Base-by-base conservation (phyloP, 2,329 filamentous ascomycete species). In the Ophidiomyces ophidiicola region DNA sequence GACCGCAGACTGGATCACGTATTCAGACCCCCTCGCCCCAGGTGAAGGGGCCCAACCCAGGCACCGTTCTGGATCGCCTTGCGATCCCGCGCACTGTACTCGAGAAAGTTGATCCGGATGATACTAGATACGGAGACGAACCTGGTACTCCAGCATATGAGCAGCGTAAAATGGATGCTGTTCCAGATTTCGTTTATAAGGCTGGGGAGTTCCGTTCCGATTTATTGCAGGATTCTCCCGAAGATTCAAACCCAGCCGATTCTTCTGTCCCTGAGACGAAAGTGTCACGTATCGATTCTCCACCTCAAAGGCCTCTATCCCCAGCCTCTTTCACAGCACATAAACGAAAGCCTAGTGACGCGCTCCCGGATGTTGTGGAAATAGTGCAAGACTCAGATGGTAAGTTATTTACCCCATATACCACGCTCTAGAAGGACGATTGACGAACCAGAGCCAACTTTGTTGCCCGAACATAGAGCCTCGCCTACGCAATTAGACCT, bases 381-480 rank as follows among this genome's bases (percentile, higher is more conserved):
- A 56, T 51, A 29, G 49, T 62, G 28, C 54, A 61, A 33, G 67
- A 71, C 53, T 53, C 58, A 45, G 60, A 71, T 67, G 73, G 76
- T 80, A 75, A 69, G 73, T 32, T 28, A 12, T 48, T 51, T 37
- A 35, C 42, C 39, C 53, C 55, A 53, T 39, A 46, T 42, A 44
- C 45, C 42, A 46, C 44, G 53, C 54, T 60, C 58, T 61, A 67
- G 63, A 61, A 62, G 69, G 60, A 55, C 69, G 57, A 72, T 74
- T 76, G 71, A 76, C 71, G 63, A 66, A 66, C 64, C 71, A 75
- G 72, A 67, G 61, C 70, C 66, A 63, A 67, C 69, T 67, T 69
- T 66, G 50, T 58, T 57, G 53, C 62, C 61, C 54, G 55, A 59
- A 61, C 58, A 59, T 61, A 74, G 70, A 65, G 68, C 65, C 55